Evolutionary conservation across 305 asterid genomes (phyloP).

Genomic region (Solanum hybrid): DNA sequence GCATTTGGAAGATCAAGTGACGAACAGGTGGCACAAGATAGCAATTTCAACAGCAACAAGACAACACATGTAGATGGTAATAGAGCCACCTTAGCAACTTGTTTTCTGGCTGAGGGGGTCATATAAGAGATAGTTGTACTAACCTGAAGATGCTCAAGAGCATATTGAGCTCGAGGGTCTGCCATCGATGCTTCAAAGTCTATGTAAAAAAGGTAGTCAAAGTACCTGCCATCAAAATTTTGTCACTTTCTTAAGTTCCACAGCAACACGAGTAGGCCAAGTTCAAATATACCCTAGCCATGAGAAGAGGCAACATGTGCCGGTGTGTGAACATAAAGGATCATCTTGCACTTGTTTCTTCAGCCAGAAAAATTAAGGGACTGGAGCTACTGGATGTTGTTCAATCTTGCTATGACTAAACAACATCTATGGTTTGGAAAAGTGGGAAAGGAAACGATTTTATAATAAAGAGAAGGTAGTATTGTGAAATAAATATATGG

Average conservation of each 20-base stretch:
- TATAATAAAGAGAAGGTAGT: not conserved
- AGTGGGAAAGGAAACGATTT: not conserved
- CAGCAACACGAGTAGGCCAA: not conserved
- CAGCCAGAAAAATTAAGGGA: not conserved
- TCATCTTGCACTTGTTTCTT: not conserved
- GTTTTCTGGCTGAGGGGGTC: not conserved
- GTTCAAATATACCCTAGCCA: not conserved
- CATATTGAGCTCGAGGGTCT: conserved; percentile 84
- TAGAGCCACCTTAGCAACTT: not conserved
- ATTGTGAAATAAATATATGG: not conserved
- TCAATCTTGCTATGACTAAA: not conserved
- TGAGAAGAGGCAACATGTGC: not conserved
- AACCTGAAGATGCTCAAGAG: conserved; percentile 83
- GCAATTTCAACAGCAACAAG: not conserved
- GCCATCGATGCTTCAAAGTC: conserved; percentile 97
- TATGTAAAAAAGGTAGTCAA: conserved; percentile 83
- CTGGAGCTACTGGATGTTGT: not conserved
- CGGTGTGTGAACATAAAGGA: not conserved
- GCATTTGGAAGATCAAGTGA: not conserved
- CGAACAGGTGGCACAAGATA: not conserved
- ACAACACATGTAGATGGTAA: not conserved
- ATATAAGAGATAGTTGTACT: conserved; percentile 4
- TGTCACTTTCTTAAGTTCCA: conserved; percentile 3
- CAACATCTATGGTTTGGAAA: not conserved
- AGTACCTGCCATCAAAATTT: conserved; percentile 56